Conservation (phyloP, 495 filamentous ascomycete species). For the Echria macrotheca region DNA sequence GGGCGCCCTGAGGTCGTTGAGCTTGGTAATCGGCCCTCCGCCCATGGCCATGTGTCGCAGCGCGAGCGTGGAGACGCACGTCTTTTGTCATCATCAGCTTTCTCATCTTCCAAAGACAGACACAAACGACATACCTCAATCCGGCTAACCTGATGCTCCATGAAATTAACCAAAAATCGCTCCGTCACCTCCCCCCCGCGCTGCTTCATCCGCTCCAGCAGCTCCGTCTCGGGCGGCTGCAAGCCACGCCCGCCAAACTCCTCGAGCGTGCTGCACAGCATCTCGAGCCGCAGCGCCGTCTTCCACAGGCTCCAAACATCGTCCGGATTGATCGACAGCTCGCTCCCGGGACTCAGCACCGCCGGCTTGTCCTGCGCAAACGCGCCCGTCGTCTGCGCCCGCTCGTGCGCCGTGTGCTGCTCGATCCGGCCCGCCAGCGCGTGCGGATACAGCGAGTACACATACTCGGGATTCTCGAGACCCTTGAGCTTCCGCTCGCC, state of each 20-base stretch:
- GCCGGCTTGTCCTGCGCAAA: constrained; percentile 41
- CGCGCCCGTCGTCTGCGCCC: constrained; percentile 29
- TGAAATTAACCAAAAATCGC: constrained; percentile 72
- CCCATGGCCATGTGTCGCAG: constrained; percentile 58
- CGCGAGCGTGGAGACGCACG: constrained; percentile 59
- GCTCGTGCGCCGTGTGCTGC: constrained; percentile 51
- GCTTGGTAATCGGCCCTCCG: constrained; percentile 28
- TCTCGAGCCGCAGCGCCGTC: constrained; percentile 81
- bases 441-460: constrained; percentile 91
- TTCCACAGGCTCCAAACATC: constrained; percentile 87
- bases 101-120: not conserved
- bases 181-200: constrained; percentile 84
- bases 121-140: constrained; percentile 69
- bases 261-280: constrained; percentile 82
- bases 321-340: constrained; percentile 68
- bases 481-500: constrained; percentile 92
- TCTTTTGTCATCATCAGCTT: constrained; percentile 34
- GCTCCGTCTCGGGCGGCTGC: constrained; percentile 69
- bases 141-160: constrained; percentile 89
- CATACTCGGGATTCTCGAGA: constrained; percentile 91
- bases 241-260: constrained; percentile 50
- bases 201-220: constrained; percentile 78
- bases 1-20: constrained; percentile 46
- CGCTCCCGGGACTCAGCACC: constrained; percentile 40
- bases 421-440: constrained; percentile 73